Evolutionary conservation across 2,329 filamentous ascomycete species (phyloP), one percentile per base, ranked within the genome.

Genomic region (Epichloe glyceriae): DNA sequence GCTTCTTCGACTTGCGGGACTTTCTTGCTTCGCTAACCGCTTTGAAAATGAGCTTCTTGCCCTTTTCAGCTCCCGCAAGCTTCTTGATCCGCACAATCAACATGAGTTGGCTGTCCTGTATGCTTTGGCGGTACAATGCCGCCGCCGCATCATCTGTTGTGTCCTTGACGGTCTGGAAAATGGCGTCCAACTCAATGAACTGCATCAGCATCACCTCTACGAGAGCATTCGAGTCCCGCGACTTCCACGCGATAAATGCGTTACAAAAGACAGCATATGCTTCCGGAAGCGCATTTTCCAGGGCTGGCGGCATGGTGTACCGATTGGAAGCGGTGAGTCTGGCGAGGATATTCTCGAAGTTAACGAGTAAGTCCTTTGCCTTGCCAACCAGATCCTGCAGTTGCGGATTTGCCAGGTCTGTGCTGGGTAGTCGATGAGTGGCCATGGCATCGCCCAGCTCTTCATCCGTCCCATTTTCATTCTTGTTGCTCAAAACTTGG

Each of bases 171-270:
- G 84, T 86, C 62, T 89, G 85, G 74, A 86, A 86, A 46, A 91
- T 91, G 37, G 83, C 83, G 60, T 93, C 87, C 2, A 93, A 76
- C 62, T 89, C 86, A 17, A 90, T 85, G 64, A 91, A 90, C 56
- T 88, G 86, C 60, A 87, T 77, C n/a, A 91, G 75, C 86, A 93
- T 90, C 50, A 88, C 83, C 59, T 90, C 85, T 49, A 91, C 80
- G 4, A 93, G 71, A 0, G 86, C 82, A 50, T 82, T 82, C 0
- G 85, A 87, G 62, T 91, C 87, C 49, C 86, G 79, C 2, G 86
- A 83, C 66, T 90, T 88, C 87, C 87, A 93, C 3, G 85, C 82
- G 53, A 87, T 85, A 61, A 93, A 90, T 1, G 85, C 85, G 49
- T 86, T 84, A 58, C 84, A 80, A 58, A 88, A 93, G 0, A 82